Evolutionary conservation across 1,139 yeast genomes (phyloP), one percentile per base, ranked within the genome.

Genomic region (Hemisphaericaspora xylofermentans): DNA sequence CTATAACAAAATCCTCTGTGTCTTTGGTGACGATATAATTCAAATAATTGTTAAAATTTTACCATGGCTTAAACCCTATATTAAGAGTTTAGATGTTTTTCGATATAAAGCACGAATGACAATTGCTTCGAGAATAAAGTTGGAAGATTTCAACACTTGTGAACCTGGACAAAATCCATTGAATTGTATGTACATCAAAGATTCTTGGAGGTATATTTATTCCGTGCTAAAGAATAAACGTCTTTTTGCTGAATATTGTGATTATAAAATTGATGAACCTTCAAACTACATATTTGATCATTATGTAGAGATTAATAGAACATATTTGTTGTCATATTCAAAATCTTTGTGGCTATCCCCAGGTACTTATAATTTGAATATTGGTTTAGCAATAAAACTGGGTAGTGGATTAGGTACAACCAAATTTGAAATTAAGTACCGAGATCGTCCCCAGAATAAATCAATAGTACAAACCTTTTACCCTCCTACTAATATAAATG

Each of bases 391-490:
- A 4, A 63, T 78, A n/a, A 74, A 75, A 38, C 68, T 67, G 38
- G 78, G 80, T 0, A 66, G 70, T 46, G 86, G 86, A 0, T 56
- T 81, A 21, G 84, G 84, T 1, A 79, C 84, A 8, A 76, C 82
- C 13, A 73, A 74, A 49, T 79, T 80, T 52, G 78, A 71, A 48
- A 60, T 81, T 3, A 60, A 48, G 42, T 66, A 52, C 49, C 56
- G 46, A 44, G 54, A 59, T 34, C 60, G 48, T 24, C 15, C 4
- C 4, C 40, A 48, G 16, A 60, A 57, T 6, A 48, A 56, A 13
- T 44, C 51, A 14, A 48, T 53, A 2, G 47, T 62, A 8, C 65
- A 71, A 40, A 66, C 72, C 2, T 78, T 69, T 47, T 78, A 70
- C 50, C 83, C 84, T 0, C 82, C 86, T 0, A 66, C 78, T 0